Conservation (phyloP, 495 filamentous ascomycete species). For the Massariosphaeria phaeospora region DNA sequence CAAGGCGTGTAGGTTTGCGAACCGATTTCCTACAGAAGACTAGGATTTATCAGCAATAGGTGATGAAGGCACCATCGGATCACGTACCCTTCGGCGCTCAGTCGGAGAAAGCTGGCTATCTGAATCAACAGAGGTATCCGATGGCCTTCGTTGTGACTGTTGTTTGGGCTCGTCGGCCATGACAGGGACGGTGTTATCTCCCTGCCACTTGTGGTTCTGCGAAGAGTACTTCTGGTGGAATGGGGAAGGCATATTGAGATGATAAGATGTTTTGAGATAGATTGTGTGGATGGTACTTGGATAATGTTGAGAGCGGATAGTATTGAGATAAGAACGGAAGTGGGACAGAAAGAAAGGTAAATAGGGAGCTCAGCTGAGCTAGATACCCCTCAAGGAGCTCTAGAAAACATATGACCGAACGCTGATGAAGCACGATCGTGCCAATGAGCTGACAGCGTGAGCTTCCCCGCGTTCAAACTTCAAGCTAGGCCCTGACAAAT, state of each 20-base stretch:
- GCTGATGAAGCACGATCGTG: slow-evolving; percentile 16
- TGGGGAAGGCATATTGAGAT: slow-evolving; percentile 27
- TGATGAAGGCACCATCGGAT: not conserved
- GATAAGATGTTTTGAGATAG: not conserved
- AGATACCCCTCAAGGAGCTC: slow-evolving; percentile 1
- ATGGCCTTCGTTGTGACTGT: slow-evolving; percentile 12
- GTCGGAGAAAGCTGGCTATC: slow-evolving; percentile 4
- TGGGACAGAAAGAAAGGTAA: not conserved
- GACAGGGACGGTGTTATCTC: slow-evolving; percentile 4
- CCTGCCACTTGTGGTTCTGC: slow-evolving; percentile 24
- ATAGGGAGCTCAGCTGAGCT: slow-evolving; percentile 22
- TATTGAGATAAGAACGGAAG: not conserved
- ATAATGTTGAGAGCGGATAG: not conserved
- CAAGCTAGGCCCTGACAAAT: too few species aligned
- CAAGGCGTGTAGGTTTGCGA: slow-evolving; percentile 22
- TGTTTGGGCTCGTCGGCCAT: slow-evolving; percentile 24
- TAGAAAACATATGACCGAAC: slow-evolving; percentile 20
- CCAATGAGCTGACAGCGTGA: slow-evolving; percentile 20
- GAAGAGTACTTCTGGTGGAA: slow-evolving; percentile 34
- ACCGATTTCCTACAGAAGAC: slow-evolving; percentile 19
- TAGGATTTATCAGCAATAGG: not conserved
- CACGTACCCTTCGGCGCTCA: slow-evolving; percentile 23
- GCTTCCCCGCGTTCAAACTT: slow-evolving; percentile 30
- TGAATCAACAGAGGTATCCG: slow-evolving; percentile 17
- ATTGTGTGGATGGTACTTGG: not conserved